Evolutionary conservation across 2,329 filamentous ascomycete genomes (phyloP).

Genomic region (Fusarium musae): DNA sequence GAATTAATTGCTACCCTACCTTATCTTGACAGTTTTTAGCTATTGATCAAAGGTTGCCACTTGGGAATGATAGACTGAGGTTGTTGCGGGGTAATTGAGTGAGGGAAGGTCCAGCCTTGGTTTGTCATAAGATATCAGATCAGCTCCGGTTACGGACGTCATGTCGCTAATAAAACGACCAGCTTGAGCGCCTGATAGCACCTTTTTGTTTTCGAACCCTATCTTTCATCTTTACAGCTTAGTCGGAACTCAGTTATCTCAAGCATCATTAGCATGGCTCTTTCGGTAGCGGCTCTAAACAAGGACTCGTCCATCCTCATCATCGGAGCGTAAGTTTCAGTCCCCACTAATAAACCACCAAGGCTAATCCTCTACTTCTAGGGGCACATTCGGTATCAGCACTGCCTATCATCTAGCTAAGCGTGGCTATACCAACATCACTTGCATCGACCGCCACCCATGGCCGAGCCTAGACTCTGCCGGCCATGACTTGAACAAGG

Average conservation of each 20-base stretch:
- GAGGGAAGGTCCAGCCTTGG: background rate
- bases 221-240: background rate
- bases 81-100: background rate
- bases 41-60: background rate
- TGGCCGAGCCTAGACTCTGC: constrained; percentile 35
- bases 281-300: fast-evolving
- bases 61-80: background rate
- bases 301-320: constrained; percentile 11
- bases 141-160: background rate
- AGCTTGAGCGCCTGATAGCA: background rate
- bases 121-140: background rate
- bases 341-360: fast-evolving
- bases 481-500: constrained; percentile 35
- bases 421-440: constrained; percentile 29
- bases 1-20: background rate
- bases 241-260: fast-evolving
- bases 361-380: background rate
- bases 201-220: fast-evolving
- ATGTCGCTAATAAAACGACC: background rate
- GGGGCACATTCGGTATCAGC: constrained; percentile 9
- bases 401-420: constrained; percentile 11
- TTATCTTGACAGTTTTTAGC: background rate
- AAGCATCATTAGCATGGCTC: background rate
- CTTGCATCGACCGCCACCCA: constrained; percentile 32
- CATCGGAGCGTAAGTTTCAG: background rate